A percentile compares a stretch with the other conserved stretches of the same genome.
These are phyloP conservation scores for Blastobotrys muscicola DNA, from an alignment of 805 yeast genomes.

Conservation along the genomic window DNA sequence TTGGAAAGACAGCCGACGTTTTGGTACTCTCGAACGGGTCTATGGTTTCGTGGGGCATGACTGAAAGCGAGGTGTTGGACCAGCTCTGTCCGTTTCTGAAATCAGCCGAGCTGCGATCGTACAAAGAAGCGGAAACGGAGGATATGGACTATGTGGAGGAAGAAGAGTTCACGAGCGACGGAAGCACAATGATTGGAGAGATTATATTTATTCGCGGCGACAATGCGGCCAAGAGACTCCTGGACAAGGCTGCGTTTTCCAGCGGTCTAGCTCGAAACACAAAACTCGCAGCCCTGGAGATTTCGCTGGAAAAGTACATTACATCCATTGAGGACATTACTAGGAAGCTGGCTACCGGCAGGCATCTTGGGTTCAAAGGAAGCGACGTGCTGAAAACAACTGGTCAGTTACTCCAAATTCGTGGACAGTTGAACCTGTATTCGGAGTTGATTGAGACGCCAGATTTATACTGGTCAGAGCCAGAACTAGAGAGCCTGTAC, in stretches of 20 bases:
- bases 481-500: slow-evolving; percentile 69
- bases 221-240: slow-evolving; percentile 37
- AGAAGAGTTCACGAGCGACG: slow-evolving; percentile 8
- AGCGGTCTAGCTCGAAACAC: slow-evolving; percentile 84
- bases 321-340: slow-evolving; percentile 53
- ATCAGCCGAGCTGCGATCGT: slow-evolving; percentile 39
- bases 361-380: slow-evolving; percentile 35
- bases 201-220: slow-evolving; percentile 54
- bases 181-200: slow-evolving; percentile 53
- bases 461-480: slow-evolving; percentile 89
- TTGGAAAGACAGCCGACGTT: slow-evolving; percentile 40
- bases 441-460: slow-evolving; percentile 89
- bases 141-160: slow-evolving; percentile 72
- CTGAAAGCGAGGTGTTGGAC: slow-evolving; percentile 41
- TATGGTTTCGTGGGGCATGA: slow-evolving; percentile 73
- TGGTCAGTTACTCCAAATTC: slow-evolving; percentile 61
- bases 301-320: slow-evolving; percentile 61
- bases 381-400: slow-evolving; percentile 55
- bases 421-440: slow-evolving; percentile 79
- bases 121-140: slow-evolving; percentile 56
- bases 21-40: slow-evolving; percentile 71
- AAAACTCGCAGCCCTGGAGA: slow-evolving; percentile 70
- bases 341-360: slow-evolving; percentile 56
- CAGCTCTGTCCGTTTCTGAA: slow-evolving; percentile 37
- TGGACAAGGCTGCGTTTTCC: slow-evolving; percentile 83